Base-by-base conservation (phyloP, 495 filamentous ascomycete species). In the Monascus purpureus region DNA sequence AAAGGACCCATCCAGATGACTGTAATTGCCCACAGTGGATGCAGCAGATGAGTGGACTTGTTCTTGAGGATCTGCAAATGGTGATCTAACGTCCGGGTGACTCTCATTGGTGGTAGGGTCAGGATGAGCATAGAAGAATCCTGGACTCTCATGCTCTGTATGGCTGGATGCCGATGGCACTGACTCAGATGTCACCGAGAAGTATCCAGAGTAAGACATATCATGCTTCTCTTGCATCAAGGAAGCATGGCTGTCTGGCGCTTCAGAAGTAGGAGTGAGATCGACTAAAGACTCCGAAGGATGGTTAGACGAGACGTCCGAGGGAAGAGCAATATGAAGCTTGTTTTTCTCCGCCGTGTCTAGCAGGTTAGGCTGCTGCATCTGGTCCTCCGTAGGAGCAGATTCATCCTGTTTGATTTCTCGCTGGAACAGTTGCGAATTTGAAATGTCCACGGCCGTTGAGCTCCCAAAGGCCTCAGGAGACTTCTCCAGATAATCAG, bases 361-460 rank as follows among this genome's bases (percentile, higher is more conserved):
- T 13, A 19, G 27, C 28, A 36, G 23, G 9, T 37, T 34, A 20
- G 13, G 33, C 9, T 41, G 32, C 25, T 41, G 39, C 0, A 34
- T 18, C 16, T 36, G 30, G 13, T 17, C 20, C 22, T 35, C 22
- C 8, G 37, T 32, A 13, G 32, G 41, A 28, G 32, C 23, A 12
- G 26, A 15, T 17, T 70, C 67, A 24, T 53, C 52, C 30, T 68
- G 49, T 26, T 47, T 49, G 26, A 40, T 53, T 72, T 72, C 42
- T 71, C 81, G 34, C 48, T 59, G 50, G 70, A 81, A 15, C 67
- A 73, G 50, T 76, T 74, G 49, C 6, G 43, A 41, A 8, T 67
- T 59, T 18, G 28, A 61, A 43, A 35, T 39, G 27, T 63, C 61
- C 18, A 63, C 46, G 2, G 57, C 68, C 7, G 66, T 67, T 1